Percentiles rank a stretch among this genome's conserved stretches.
phyloP scores from a whole-genome alignment of 805 yeast genomes.

The Yarrowia sp. region DNA sequence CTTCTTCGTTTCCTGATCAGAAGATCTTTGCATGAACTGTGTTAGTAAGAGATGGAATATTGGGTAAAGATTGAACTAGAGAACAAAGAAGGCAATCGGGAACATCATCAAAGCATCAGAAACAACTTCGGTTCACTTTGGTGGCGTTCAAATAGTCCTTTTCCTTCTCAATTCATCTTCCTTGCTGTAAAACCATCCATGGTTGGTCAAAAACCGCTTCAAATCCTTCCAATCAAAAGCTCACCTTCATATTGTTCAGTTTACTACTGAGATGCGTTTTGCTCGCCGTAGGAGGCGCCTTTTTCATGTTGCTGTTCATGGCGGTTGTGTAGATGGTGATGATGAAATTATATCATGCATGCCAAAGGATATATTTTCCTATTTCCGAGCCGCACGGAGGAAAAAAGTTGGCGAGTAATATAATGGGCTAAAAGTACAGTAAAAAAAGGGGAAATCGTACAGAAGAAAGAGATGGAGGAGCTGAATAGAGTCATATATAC shows the following conservation, averaged over 20 bases:
- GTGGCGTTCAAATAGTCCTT: neutral
- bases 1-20: constrained; percentile 22
- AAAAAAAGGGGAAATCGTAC: neutral
- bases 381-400: constrained; percentile 20
- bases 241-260: constrained; percentile 38
- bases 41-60: neutral
- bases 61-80: neutral
- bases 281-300: constrained; percentile 37
- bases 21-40: constrained; percentile 34
- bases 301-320: constrained; percentile 37
- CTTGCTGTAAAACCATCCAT: neutral
- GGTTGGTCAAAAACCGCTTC: neutral
- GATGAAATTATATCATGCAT: constrained; percentile 28
- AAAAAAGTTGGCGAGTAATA: no score
- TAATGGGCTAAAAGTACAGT: no score
- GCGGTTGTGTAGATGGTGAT: constrained; percentile 19
- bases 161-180: neutral
- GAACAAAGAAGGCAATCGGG: neutral
- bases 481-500: no score
- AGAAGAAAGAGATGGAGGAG: no score
- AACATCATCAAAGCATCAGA: neutral
- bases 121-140: no score
- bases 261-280: constrained; percentile 35
- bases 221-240: neutral
- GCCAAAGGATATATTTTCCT: constrained; percentile 25